Percentiles rank a stretch among this genome's conserved stretches.
These are phyloP conservation scores for Podaxis rugospora DNA, from an alignment of 768 basidiomycete species.

Conservation along the genomic window DNA sequence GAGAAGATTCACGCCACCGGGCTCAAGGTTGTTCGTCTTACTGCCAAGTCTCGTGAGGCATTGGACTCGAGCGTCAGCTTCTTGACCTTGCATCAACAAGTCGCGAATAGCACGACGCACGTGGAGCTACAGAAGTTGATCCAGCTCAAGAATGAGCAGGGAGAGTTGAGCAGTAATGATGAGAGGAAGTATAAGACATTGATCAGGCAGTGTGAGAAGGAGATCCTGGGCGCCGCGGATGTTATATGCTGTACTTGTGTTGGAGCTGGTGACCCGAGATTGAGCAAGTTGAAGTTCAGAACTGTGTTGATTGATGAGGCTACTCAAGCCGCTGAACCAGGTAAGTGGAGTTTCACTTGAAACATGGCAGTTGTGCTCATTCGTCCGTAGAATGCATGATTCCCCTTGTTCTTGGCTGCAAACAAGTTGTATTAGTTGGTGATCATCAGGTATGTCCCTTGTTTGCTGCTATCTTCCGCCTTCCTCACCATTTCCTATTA, in stretches of 20 bases:
- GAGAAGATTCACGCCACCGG: constrained; percentile 99
- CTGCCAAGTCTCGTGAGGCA: constrained; percentile 97
- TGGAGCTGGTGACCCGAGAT: constrained; percentile 92
- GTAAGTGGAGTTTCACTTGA: constrained; percentile 36
- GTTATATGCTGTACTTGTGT: constrained; percentile 99
- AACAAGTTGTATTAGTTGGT: constrained; percentile 97
- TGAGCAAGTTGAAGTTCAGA: constrained; percentile 97
- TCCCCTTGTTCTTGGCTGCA: constrained; percentile 94
- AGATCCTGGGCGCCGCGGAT: constrained; percentile 91
- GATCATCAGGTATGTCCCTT: constrained; percentile 62
- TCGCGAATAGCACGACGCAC: constrained; percentile 93
- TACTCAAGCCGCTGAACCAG: constrained; percentile 96
- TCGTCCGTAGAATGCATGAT: constrained; percentile 90
- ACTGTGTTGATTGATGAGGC: constrained; percentile 99
- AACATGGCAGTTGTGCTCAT: constrained; percentile 14
- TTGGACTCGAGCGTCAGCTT: constrained; percentile 94
- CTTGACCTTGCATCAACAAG: constrained; percentile 95
- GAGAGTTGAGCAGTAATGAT: constrained; percentile 93
- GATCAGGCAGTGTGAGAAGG: constrained; percentile 94
- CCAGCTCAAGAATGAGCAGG: constrained; percentile 95
- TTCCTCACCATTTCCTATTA: constrained; percentile 23
- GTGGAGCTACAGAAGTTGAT: constrained; percentile 98
- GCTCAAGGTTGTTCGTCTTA: constrained; percentile 94
- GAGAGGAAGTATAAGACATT: constrained; percentile 98
- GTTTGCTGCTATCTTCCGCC: not conserved